These are phyloP conservation scores for Endocalyx cinctus DNA, from an alignment of 2,329 filamentous ascomycete genomes.

Conservation along the genomic window DNA sequence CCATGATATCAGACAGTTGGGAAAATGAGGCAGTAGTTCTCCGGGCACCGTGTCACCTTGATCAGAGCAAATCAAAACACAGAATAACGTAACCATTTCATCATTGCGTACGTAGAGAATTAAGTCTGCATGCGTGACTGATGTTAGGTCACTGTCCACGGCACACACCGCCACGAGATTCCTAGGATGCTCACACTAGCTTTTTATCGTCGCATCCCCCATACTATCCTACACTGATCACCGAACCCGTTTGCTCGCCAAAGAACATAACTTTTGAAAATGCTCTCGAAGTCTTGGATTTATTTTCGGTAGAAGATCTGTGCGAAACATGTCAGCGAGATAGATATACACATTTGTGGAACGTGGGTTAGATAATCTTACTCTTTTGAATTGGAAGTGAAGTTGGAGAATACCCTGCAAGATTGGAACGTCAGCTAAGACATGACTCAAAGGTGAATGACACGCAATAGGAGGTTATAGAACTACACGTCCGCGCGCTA, in stretches of 20 bases:
- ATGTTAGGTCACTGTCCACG: no score
- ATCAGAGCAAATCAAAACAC: slow-evolving; percentile 10
- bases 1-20: no score
- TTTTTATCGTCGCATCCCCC: no score
- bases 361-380: slow-evolving; percentile 33
- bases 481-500: slow-evolving; percentile 6
- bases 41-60: slow-evolving; percentile 17
- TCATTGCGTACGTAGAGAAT: not conserved
- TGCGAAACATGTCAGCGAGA: slow-evolving; percentile 14
- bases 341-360: not conserved
- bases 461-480: slow-evolving; percentile 13
- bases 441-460: slow-evolving; percentile 9
- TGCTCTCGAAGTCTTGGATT: slow-evolving; percentile 9
- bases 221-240: not conserved
- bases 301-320: slow-evolving; percentile 39
- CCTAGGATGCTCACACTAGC: no score
- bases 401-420: slow-evolving; percentile 84
- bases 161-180: no score
- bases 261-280: not conserved
- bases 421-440: slow-evolving; percentile 21
- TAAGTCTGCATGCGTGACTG: not conserved
- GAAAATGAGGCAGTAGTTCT: slow-evolving; percentile 15
- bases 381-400: slow-evolving; percentile 99
- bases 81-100: slow-evolving; percentile 4
- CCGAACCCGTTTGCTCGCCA: slow-evolving; percentile 1